Evolutionary conservation across 2,329 filamentous ascomycete species (phyloP).

Genomic region (Coniochaeta ligniaria): DNA sequence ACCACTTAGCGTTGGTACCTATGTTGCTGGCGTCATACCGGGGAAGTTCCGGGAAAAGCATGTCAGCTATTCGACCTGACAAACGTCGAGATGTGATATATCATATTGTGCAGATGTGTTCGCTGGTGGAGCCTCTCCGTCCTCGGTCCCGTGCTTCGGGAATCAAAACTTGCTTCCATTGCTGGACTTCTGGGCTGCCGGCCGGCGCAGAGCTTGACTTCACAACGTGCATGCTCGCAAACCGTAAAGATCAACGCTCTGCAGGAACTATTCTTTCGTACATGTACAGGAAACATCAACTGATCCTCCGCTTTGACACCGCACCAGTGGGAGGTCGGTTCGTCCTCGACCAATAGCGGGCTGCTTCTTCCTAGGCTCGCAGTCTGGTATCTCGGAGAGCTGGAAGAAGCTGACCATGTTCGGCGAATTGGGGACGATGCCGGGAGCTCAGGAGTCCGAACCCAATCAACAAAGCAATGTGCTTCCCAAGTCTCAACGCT

Average conservation of each 20-base stretch:
- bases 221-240: neutral
- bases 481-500: neutral
- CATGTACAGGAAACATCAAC: too few species aligned
- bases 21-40: neutral
- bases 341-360: neutral
- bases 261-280: neutral
- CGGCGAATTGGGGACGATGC: neutral
- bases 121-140: neutral
- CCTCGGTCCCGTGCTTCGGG: neutral
- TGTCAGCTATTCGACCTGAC: neutral
- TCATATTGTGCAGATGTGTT: neutral
- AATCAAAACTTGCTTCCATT: neutral
- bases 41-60: too few species aligned
- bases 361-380: too few species aligned
- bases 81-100: neutral
- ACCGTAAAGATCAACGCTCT: neutral
- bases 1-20: neutral
- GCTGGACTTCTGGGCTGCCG: neutral
- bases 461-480: neutral
- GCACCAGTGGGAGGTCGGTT: neutral
- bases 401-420: neutral
- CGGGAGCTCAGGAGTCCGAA: neutral
- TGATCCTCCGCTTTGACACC: neutral
- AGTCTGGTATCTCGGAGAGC: neutral
- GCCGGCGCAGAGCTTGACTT: neutral